These are phyloP conservation scores for Lactarius akahatsu DNA, from an alignment of 768 basidiomycete species.

Conservation along the genomic window DNA sequence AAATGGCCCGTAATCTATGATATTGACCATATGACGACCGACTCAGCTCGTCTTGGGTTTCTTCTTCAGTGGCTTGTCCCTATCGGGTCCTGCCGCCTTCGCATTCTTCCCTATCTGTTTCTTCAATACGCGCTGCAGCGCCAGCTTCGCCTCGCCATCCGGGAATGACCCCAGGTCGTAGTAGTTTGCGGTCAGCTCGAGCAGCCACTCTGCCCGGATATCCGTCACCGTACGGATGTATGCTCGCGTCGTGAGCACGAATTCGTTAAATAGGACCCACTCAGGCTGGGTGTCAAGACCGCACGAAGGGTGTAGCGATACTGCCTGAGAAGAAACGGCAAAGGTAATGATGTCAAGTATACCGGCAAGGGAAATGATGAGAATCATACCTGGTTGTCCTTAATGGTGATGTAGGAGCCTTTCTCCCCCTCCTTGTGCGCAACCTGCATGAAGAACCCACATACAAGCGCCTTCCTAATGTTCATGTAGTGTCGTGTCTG, in stretches of 20 bases:
- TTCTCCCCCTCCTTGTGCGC: conserved; percentile 95
- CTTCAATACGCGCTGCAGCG: conserved; percentile 31
- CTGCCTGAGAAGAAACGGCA: conserved; percentile 44
- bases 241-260: conserved; percentile 83
- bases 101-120: conserved; percentile 6
- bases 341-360: neutral
- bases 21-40: too few species aligned
- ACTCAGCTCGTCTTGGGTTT: conserved; percentile 10
- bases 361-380: too few species aligned
- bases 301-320: conserved; percentile 83
- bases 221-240: conserved; percentile 94
- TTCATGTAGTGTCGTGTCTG: conserved; percentile 51
- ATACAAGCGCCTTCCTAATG: conserved; percentile 80
- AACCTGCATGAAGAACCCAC: conserved; percentile 98
- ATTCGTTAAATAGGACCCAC: conserved; percentile 94
- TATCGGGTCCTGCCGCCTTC: neutral
- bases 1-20: too few species aligned
- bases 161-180: conserved; percentile 67
- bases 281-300: conserved; percentile 86
- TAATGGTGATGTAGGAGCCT: conserved; percentile 83
- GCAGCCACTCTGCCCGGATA: conserved; percentile 78
- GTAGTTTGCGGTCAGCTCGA: conserved; percentile 63
- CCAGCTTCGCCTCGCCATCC: conserved; percentile 69
- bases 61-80: conserved; percentile 12
- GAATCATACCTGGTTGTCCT: conserved; percentile 83